Evolutionary conservation across 768 basidiomycete genomes (phyloP).

Genomic region (Amanita phalloides): DNA sequence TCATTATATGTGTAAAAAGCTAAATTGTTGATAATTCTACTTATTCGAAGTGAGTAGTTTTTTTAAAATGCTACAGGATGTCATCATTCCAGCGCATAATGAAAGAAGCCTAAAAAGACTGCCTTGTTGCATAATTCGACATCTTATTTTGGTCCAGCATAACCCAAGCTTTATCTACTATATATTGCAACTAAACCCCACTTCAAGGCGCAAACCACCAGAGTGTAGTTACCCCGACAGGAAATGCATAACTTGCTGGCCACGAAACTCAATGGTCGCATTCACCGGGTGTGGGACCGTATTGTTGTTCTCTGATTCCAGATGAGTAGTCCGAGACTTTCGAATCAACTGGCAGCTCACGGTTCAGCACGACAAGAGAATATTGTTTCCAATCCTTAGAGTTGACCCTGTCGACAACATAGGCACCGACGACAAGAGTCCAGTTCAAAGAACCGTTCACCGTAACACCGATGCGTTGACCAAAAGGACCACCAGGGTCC

Average conservation of each 20-base stretch:
- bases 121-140: too few species aligned
- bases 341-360: constrained; percentile 19
- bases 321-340: background rate
- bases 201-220: constrained; percentile 31
- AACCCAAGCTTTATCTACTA: background rate
- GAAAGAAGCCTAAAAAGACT: too few species aligned
- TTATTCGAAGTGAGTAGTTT: too few species aligned
- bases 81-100: too few species aligned
- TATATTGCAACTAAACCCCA: background rate
- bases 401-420: constrained; percentile 43
- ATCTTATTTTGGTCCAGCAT: too few species aligned
- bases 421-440: constrained; percentile 58
- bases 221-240: constrained; percentile 57
- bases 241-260: constrained; percentile 70
- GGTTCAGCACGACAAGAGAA: constrained; percentile 67
- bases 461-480: constrained; percentile 53
- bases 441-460: constrained; percentile 46
- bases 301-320: constrained; percentile 30
- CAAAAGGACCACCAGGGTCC: constrained; percentile 58
- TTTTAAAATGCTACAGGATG: too few species aligned
- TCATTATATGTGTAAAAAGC: too few species aligned
- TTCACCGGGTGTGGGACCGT: constrained; percentile 44
- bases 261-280: constrained; percentile 56
- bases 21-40: too few species aligned
- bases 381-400: constrained; percentile 53